Evolutionary conservation across 176 grass and related monocot genomes (phyloP).

Genomic region (Olyra latifolia): DNA sequence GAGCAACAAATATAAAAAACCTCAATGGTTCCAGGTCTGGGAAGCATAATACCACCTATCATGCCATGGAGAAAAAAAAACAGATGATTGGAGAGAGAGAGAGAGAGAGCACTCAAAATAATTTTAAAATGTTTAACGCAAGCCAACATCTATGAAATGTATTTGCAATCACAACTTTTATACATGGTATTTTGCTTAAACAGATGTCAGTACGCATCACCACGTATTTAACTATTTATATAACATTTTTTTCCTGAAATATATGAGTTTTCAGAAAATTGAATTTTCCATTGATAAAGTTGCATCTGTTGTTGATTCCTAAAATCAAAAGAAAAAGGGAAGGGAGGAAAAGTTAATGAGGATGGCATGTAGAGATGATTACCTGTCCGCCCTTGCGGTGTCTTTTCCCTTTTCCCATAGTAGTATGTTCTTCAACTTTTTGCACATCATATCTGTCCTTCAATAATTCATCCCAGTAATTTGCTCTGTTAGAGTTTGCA

Average conservation of each 20-base stretch:
- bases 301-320: neutral
- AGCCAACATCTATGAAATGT: neutral
- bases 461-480: conserved; percentile 92
- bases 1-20: conserved; percentile 12
- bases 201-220: neutral
- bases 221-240: neutral
- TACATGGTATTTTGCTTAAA: neutral
- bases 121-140: neutral
- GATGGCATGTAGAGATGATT: conserved; percentile 12
- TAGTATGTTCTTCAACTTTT: conserved; percentile 85
- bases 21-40: neutral
- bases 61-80: neutral
- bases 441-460: conserved; percentile 74
- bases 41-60: neutral
- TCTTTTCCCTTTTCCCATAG: conserved; percentile 99
- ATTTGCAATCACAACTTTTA: conserved; percentile 2
- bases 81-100: neutral
- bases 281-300: neutral
- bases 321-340: conserved; percentile 20
- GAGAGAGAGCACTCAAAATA: neutral
- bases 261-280: neutral
- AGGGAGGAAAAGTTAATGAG: neutral
- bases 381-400: conserved; percentile 82
- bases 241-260: neutral
- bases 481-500: conserved; percentile 59